These are phyloP conservation scores for Chernovozyma sophiae-reginae DNA, from an alignment of 1,139 yeast genomes.

Conservation along the genomic window DNA sequence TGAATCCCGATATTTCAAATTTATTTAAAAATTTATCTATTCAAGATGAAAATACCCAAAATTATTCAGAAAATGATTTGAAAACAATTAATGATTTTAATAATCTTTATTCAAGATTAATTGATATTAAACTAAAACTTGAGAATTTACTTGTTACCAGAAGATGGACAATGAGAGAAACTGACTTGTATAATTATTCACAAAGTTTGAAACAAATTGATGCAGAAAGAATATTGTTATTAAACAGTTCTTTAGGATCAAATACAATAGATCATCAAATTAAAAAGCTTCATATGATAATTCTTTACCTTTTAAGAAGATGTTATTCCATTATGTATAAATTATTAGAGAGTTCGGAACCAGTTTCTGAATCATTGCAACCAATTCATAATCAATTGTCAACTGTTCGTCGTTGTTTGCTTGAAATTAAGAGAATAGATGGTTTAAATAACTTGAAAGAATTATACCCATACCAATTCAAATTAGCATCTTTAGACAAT, in stretches of 20 bases:
- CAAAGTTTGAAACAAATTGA: constrained; percentile 69
- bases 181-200: constrained; percentile 84
- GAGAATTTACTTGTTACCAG: constrained; percentile 84
- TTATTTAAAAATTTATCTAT: constrained; percentile 22
- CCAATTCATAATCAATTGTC: constrained; percentile 90
- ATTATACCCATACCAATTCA: constrained; percentile 91
- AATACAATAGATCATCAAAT: constrained; percentile 9
- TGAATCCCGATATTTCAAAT: constrained; percentile 19
- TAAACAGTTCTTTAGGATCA: constrained; percentile 13
- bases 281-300: constrained; percentile 52
- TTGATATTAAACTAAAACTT: constrained; percentile 63
- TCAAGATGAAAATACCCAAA: constrained; percentile 12
- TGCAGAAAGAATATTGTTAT: constrained; percentile 50
- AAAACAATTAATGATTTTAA: constrained; percentile 15
- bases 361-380: constrained; percentile 88
- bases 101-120: constrained; percentile 37
- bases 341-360: constrained; percentile 86
- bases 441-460: constrained; percentile 85
- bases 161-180: constrained; percentile 95
- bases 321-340: constrained; percentile 88
- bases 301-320: constrained; percentile 77
- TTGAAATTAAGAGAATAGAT: constrained; percentile 88
- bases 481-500: constrained; percentile 84
- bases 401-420: constrained; percentile 83
- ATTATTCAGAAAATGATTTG: constrained; percentile 3